Evolutionary conservation across 345 rosid species (phyloP).

Genomic region (Pistacia vera): DNA sequence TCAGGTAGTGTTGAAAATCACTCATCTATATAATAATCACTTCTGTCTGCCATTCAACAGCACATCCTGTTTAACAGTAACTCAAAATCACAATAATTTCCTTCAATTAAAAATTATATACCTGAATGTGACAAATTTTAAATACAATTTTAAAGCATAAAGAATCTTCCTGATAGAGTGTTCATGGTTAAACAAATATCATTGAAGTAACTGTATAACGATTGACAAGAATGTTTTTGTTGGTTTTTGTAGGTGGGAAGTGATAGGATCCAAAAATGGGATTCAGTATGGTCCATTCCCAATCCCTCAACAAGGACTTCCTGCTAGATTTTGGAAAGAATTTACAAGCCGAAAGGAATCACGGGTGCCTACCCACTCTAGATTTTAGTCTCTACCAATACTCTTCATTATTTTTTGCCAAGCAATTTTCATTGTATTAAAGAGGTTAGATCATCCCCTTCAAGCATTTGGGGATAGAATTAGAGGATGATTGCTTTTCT

Average conservation of each 20-base stretch:
- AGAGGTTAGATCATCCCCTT: constrained; percentile 18
- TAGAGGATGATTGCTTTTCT: neutral
- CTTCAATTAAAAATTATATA: neutral
- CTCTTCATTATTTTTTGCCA: neutral
- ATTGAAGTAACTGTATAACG: neutral
- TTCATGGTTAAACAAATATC: neutral
- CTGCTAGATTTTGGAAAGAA: constrained; percentile 69
- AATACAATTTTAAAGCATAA: neutral
- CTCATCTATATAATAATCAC: neutral
- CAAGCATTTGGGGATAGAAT: constrained; percentile 14
- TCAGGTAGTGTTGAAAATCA: constrained; percentile 50
- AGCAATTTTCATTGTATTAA: constrained; percentile 4
- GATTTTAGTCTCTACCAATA: neutral
- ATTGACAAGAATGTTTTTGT: constrained; percentile 25
- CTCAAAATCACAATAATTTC: neutral
- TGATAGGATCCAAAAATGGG: constrained; percentile 54
- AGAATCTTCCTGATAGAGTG: neutral
- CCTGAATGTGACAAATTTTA: neutral
- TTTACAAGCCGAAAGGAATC: constrained; percentile 13
- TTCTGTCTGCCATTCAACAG: constrained; percentile 15
- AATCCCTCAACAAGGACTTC: constrained; percentile 68
- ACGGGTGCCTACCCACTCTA: neutral
- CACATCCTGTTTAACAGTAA: constrained; percentile 1
- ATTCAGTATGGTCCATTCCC: constrained; percentile 80
- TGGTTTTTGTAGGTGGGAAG: constrained; percentile 70